Conservation (phyloP, 345 rosid species). For the Bruguiera gymnorhiza region DNA sequence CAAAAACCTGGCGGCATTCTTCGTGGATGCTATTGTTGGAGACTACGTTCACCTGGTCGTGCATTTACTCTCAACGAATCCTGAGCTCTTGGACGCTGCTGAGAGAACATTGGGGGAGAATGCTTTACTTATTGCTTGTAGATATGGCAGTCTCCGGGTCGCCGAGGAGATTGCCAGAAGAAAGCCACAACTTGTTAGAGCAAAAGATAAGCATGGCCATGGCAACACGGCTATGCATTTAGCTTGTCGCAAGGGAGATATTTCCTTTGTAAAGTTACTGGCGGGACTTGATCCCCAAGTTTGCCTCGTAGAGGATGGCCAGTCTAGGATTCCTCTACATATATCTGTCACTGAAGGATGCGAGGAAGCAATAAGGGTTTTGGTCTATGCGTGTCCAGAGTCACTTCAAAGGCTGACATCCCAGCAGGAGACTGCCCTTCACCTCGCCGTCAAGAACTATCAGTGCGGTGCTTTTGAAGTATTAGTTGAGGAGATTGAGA, state of each 20-base stretch:
- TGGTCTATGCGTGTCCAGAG: background rate
- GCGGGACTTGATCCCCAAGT: background rate
- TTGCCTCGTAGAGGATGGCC: background rate
- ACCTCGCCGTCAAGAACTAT: slow-evolving; percentile 2
- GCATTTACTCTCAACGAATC: background rate
- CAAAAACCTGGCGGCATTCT: too few species aligned
- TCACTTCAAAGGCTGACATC: background rate
- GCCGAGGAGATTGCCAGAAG: background rate
- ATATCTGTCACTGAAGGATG: background rate
- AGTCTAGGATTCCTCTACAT: slow-evolving; percentile 4
- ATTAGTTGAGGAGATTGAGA: slow-evolving; percentile 7
- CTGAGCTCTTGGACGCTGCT: background rate
- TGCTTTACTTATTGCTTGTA: background rate
- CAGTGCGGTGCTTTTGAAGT: background rate
- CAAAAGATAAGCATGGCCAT: background rate
- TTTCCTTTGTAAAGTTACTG: background rate
- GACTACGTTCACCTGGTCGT: background rate
- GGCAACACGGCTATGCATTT: background rate
- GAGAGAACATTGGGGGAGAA: background rate
- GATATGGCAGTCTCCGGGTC: background rate
- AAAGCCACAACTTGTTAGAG: background rate
- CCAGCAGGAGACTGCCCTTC: slow-evolving; percentile 7
- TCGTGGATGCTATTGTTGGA: background rate
- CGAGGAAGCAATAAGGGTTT: background rate
- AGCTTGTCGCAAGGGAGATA: background rate